Percentiles rank a stretch among this genome's conserved stretches.
Evolutionary conservation across 2,329 filamentous ascomycete genomes (phyloP).

Genomic region (Ophiostoma sp.): DNA sequence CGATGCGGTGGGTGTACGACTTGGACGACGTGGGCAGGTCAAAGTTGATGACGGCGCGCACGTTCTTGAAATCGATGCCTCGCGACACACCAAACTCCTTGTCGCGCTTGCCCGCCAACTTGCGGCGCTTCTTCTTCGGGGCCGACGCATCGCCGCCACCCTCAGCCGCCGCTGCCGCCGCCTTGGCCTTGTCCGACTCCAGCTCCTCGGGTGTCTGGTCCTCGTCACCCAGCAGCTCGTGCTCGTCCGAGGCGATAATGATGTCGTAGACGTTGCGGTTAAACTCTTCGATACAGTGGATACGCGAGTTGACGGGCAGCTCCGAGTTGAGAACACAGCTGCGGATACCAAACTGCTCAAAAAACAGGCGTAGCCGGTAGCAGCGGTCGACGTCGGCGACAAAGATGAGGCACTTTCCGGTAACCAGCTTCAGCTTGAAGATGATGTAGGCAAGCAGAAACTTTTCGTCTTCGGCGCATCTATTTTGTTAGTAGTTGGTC

Average conservation of each 20-base stretch:
- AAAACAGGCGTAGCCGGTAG: conserved; percentile 87
- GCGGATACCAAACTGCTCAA: conserved; percentile 94
- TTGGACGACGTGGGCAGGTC: conserved; percentile 83
- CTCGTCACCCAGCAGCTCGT: conserved; percentile 35
- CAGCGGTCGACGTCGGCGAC: conserved; percentile 81
- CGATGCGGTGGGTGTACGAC: conserved; percentile 96
- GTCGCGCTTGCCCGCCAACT: conserved; percentile 56
- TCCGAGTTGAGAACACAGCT: conserved; percentile 93
- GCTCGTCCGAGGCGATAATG: conserved; percentile 80
- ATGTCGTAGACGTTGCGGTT: conserved; percentile 97
- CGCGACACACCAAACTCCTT: conserved; percentile 93
- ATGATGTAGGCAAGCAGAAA: conserved; percentile 90
- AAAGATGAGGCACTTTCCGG: conserved; percentile 71
- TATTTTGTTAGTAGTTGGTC: conserved; percentile 33
- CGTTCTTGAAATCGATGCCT: conserved; percentile 95
- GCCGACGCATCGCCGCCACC: conserved; percentile 28
- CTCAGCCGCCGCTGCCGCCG: conserved; percentile 25
- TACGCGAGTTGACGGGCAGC: conserved; percentile 82
- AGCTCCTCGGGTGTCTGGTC: conserved; percentile 45
- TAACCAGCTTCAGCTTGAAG: conserved; percentile 89
- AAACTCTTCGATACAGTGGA: conserved; percentile 96
- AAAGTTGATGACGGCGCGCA: conserved; percentile 93
- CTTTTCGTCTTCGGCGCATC: conserved; percentile 94
- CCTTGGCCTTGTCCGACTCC: conserved; percentile 33
- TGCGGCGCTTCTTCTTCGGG: conserved; percentile 61